These are phyloP conservation scores for Annulohypoxylon stygium DNA, from an alignment of 495 filamentous ascomycete genomes.

Conservation along the genomic window DNA sequence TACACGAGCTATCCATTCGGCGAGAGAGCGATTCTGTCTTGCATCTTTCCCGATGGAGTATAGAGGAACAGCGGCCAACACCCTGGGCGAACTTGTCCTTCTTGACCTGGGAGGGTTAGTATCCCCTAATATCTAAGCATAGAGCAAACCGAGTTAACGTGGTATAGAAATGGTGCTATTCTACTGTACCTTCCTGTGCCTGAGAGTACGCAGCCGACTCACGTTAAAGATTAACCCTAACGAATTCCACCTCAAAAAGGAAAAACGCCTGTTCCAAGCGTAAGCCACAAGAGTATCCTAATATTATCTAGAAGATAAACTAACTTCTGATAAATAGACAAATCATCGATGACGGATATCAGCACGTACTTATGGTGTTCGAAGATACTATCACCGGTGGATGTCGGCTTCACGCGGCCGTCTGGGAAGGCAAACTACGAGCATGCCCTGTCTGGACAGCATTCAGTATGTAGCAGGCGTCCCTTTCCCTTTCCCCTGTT, in stretches of 20 bases:
- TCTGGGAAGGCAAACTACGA: conserved; percentile 63
- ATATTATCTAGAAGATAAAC: not conserved
- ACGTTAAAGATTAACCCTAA: conserved; percentile 64
- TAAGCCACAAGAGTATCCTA: conserved; percentile 53
- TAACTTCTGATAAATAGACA: conserved; percentile 61
- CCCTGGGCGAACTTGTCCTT: conserved; percentile 67
- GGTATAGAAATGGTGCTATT: conserved; percentile 77
- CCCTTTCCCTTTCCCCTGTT: not conserved
- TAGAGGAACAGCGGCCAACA: conserved; percentile 56
- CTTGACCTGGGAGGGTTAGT: conserved; percentile 68
- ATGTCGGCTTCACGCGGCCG: conserved; percentile 66
- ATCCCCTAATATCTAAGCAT: not conserved
- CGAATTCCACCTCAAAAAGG: conserved; percentile 72
- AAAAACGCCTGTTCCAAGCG: conserved; percentile 78
- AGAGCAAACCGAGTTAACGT: conserved; percentile 29
- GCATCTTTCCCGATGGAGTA: conserved; percentile 64
- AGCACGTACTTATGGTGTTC: conserved; percentile 79
- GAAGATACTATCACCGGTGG: conserved; percentile 73
- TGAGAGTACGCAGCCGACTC: conserved; percentile 76
- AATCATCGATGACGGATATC: conserved; percentile 77
- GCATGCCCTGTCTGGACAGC: conserved; percentile 80
- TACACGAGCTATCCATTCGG: conserved; percentile 64
- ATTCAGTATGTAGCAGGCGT: conserved; percentile 62
- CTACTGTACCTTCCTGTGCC: conserved; percentile 78
- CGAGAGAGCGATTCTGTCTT: conserved; percentile 61